Conservation (phyloP, 192 early-diverging fungal species). For the Backusella mclennaniae region DNA sequence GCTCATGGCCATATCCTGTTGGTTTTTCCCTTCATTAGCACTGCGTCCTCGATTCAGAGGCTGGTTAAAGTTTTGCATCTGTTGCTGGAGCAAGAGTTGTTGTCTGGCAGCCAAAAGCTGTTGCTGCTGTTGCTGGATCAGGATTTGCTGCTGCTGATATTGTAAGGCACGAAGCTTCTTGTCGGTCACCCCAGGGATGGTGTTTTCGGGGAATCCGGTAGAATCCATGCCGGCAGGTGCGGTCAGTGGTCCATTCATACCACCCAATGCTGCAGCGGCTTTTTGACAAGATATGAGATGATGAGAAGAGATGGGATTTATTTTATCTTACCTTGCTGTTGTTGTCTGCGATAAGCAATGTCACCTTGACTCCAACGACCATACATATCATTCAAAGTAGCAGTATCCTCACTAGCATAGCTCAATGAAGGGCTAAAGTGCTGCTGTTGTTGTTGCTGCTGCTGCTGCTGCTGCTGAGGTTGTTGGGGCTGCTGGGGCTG, state of each 20-base stretch:
- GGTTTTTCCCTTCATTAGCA: conserved; percentile 11
- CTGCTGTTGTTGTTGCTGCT: conserved; percentile 52
- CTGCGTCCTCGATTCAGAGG: conserved; percentile 2
- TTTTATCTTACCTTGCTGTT: background rate
- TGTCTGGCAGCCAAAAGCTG: conserved; percentile 31
- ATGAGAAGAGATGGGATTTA: background rate
- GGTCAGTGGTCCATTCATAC: conserved; percentile 30
- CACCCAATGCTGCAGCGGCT: conserved; percentile 24
- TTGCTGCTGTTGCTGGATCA: conserved; percentile 52
- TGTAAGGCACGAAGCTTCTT: conserved; percentile 49
- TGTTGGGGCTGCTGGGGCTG: conserved; percentile 30
- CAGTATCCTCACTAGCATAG: background rate
- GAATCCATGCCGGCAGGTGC: conserved; percentile 36
- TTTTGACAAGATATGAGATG: background rate
- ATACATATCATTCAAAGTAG: conserved; percentile 17
- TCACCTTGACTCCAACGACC: conserved; percentile 32
- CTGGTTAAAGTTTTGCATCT: conserved; percentile 31
- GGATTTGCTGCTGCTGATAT: conserved; percentile 47
- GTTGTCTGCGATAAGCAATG: conserved; percentile 19
- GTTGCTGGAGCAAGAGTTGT: conserved; percentile 48
- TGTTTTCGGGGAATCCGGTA: conserved; percentile 16
- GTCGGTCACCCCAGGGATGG: conserved; percentile 31
- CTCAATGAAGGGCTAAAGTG: conserved; percentile 31
- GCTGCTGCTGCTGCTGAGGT: conserved; percentile 44
- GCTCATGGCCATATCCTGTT: conserved; percentile 54